phyloP scores from a whole-genome alignment of 2,329 filamentous ascomycete species.

The Exophiala alcalophila region DNA sequence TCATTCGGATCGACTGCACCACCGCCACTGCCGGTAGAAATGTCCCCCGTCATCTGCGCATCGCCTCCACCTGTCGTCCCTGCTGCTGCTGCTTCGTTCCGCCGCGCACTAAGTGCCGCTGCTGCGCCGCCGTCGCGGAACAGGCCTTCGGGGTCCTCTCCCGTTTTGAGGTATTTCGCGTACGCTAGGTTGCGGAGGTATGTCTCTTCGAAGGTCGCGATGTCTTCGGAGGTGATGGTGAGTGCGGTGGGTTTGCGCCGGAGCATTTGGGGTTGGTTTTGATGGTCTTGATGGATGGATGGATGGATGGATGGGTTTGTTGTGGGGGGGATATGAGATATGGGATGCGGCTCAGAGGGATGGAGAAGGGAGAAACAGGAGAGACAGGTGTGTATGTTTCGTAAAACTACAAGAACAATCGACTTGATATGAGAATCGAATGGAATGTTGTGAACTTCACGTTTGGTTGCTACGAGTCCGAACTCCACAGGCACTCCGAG shows the following conservation, averaged over 20 bases:
- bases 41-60: constrained; percentile 17
- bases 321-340: too few relatives aligned
- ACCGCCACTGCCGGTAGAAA: constrained; percentile 20
- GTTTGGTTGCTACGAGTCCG: too few relatives aligned
- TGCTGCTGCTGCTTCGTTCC: constrained; percentile 28
- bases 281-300: too few relatives aligned
- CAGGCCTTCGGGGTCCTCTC: constrained; percentile 29
- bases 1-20: constrained; percentile 46
- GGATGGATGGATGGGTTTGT: too few relatives aligned
- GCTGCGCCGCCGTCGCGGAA: constrained; percentile 15
- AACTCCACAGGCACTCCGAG: too few relatives aligned
- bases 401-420: too few relatives aligned
- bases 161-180: constrained; percentile 27
- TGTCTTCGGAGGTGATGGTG: constrained; percentile 48
- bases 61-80: constrained; percentile 8
- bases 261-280: constrained; percentile 39
- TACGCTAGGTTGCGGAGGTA: constrained; percentile 25
- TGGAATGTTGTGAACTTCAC: too few relatives aligned
- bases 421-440: too few relatives aligned
- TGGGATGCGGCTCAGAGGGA: too few relatives aligned
- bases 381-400: too few relatives aligned
- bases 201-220: constrained; percentile 46
- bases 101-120: constrained; percentile 28
- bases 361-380: too few relatives aligned
- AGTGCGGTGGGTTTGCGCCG: constrained; percentile 52